These are phyloP conservation scores for Ophidiomyces ophidiicola DNA, from an alignment of 2,329 filamentous ascomycete genomes.

Conservation along the genomic window DNA sequence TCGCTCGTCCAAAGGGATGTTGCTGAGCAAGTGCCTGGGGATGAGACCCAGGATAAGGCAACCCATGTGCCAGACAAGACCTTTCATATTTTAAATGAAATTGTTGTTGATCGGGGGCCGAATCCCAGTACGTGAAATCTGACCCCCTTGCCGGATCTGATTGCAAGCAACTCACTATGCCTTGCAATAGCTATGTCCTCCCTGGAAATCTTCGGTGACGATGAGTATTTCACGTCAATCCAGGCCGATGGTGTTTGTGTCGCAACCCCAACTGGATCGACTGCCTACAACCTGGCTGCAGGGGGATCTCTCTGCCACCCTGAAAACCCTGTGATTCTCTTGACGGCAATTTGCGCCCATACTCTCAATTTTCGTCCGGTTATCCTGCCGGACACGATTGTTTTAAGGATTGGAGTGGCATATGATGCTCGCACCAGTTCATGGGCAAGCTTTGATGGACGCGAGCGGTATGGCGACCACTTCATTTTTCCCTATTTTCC, in stretches of 20 bases:
- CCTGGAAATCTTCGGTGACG: conserved; percentile 82
- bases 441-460: conserved; percentile 97
- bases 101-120: conserved; percentile 89
- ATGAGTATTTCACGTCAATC: conserved; percentile 79
- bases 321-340: conserved; percentile 70
- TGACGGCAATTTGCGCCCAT: conserved; percentile 89
- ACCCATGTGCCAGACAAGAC: conserved; percentile 77
- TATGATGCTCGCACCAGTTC: conserved; percentile 79
- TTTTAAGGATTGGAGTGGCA: conserved; percentile 83
- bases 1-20: conserved; percentile 48
- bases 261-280: conserved; percentile 86
- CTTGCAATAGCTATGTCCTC: conserved; percentile 64
- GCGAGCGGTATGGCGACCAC: conserved; percentile 49
- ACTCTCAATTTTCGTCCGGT: conserved; percentile 85
- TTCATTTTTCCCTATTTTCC: not conserved
- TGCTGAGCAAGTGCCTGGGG: conserved; percentile 71
- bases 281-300: conserved; percentile 85
- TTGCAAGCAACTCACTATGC: not conserved
- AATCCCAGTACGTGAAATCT: conserved; percentile 59
- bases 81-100: conserved; percentile 86
- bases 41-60: conserved; percentile 68
- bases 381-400: conserved; percentile 92
- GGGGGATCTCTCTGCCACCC: conserved; percentile 92
- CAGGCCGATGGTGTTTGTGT: conserved; percentile 92
- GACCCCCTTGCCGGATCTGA: not conserved